phyloP scores from a whole-genome alignment of 495 filamentous ascomycete genomes.

The Lentithecium fluviatile region DNA sequence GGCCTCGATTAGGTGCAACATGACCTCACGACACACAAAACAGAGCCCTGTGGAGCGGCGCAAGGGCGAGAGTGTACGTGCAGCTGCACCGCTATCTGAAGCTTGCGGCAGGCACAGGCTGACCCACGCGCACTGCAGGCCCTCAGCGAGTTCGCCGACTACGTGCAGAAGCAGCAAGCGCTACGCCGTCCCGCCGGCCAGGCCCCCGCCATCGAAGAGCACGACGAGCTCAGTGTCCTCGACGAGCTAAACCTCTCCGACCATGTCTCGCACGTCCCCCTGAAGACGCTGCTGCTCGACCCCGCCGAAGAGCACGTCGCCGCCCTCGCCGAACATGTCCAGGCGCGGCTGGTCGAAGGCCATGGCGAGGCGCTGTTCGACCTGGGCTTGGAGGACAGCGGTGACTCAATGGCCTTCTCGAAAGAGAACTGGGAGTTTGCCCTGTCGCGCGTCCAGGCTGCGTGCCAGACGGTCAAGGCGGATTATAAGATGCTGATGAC shows the following conservation, averaged over 20 bases:
- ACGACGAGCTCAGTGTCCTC: slow-evolving; percentile 88
- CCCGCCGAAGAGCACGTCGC: slow-evolving; percentile 56
- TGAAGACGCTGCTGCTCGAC: slow-evolving; percentile 77
- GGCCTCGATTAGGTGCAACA: slow-evolving; percentile 12
- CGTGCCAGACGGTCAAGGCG: slow-evolving; percentile 64
- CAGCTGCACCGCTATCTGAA: not conserved
- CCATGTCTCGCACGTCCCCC: slow-evolving; percentile 58
- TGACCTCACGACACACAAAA: slow-evolving; percentile 33
- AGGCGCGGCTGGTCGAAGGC: slow-evolving; percentile 73
- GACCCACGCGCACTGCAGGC: slow-evolving; percentile 62
- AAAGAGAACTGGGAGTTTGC: slow-evolving; percentile 78
- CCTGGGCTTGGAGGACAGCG: slow-evolving; percentile 86
- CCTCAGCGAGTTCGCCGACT: slow-evolving; percentile 95
- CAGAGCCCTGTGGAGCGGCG: slow-evolving; percentile 58
- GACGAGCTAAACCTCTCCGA: slow-evolving; percentile 83
- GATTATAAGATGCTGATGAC: slow-evolving; percentile 80
- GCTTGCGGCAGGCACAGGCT: not conserved
- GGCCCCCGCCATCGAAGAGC: slow-evolving; percentile 58
- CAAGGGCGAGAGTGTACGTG: slow-evolving; percentile 76
- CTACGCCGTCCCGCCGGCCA: slow-evolving; percentile 52
- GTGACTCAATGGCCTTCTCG: slow-evolving; percentile 82
- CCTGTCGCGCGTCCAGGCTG: slow-evolving; percentile 62
- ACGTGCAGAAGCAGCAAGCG: slow-evolving; percentile 90
- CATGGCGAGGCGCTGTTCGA: slow-evolving; percentile 91
- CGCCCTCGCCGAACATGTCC: slow-evolving; percentile 60